Evolutionary conservation across 2,329 filamentous ascomycete genomes (phyloP).

Genomic region (Fusarium graminum): DNA sequence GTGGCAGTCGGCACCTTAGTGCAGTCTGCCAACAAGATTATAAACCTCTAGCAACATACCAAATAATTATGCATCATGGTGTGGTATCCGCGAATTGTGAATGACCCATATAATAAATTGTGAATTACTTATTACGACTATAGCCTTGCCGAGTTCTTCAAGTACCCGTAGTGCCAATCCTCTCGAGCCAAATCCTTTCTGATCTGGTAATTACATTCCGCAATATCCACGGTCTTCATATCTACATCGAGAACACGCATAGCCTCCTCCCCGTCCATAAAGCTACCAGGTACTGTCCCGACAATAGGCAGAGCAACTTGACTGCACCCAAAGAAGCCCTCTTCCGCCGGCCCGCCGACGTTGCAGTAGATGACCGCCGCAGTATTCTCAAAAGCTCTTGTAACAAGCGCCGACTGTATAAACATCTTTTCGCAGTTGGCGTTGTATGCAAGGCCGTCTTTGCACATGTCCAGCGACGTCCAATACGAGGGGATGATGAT

Average conservation of each 20-base stretch:
- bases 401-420: slow-evolving; percentile 70
- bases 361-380: slow-evolving; percentile 78
- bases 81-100: neutral
- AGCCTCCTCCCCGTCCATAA: slow-evolving; percentile 67
- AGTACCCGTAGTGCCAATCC: slow-evolving; percentile 71
- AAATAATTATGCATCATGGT: neutral
- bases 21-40: too few species aligned
- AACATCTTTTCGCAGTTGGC: slow-evolving; percentile 74
- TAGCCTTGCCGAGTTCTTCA: slow-evolving; percentile 17
- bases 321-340: slow-evolving; percentile 59
- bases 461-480: slow-evolving; percentile 63
- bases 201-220: slow-evolving; percentile 77
- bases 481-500: slow-evolving; percentile 81
- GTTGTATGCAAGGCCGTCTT: slow-evolving; percentile 68
- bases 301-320: slow-evolving; percentile 77
- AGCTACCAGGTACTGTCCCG: slow-evolving; percentile 70
- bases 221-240: slow-evolving; percentile 73
- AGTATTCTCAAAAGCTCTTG: slow-evolving; percentile 80
- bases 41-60: neutral
- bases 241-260: slow-evolving; percentile 75
- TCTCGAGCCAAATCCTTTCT: slow-evolving; percentile 66
- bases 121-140: neutral
- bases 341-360: slow-evolving; percentile 63
- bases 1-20: too few species aligned
- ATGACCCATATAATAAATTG: neutral